A percentile compares a stretch with the other conserved stretches of the same genome.
Evolutionary conservation across 2,329 filamentous ascomycete species (phyloP).

Genomic region (Penicillium frequentans): DNA sequence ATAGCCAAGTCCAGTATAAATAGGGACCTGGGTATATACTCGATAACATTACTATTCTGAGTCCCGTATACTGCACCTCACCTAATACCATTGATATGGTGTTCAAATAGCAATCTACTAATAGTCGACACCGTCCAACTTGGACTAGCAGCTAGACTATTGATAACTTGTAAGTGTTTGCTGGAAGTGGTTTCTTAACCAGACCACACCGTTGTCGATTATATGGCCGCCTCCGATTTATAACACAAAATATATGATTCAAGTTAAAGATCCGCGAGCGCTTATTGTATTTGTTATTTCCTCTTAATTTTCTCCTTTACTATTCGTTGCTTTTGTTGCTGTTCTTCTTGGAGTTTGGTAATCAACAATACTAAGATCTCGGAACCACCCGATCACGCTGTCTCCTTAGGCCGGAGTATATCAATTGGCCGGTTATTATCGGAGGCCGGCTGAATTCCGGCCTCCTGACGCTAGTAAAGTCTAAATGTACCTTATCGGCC

Average conservation of each 20-base stretch:
- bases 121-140: no score
- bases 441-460: slow-evolving; percentile 46
- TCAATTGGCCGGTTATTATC: slow-evolving; percentile 28
- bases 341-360: not conserved
- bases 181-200: no score
- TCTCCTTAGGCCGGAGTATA: not conserved
- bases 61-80: no score
- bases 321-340: not conserved
- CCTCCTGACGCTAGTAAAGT: slow-evolving; percentile 34
- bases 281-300: not conserved
- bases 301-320: not conserved
- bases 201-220: not conserved
- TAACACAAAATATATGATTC: no score
- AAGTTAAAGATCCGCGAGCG: not conserved
- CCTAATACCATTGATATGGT: no score
- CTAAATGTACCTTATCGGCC: slow-evolving; percentile 20
- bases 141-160: no score
- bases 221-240: not conserved
- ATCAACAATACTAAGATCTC: not conserved
- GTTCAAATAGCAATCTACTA: no score
- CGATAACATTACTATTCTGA: no score
- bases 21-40: no score
- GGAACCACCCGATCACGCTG: not conserved
- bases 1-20: no score
- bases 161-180: no score